A percentile compares a stretch with the other conserved stretches of the same genome.
phyloP scores from a whole-genome alignment of 164 flowering plant species.

The Tetracentron sinense region DNA sequence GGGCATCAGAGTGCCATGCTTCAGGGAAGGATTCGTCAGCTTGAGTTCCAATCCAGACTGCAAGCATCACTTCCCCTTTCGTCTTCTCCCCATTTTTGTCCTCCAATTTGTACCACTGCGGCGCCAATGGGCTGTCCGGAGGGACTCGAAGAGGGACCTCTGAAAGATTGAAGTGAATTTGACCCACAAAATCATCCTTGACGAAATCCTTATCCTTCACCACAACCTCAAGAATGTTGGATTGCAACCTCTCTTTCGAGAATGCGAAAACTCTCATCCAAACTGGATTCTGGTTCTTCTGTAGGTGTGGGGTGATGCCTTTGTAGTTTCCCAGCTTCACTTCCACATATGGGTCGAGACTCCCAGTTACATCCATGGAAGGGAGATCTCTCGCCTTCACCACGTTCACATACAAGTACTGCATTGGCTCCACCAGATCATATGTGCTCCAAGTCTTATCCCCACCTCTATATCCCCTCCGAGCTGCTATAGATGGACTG shows the following conservation, averaged over 20 bases:
- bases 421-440: conserved; percentile 81
- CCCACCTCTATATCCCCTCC: conserved; percentile 47
- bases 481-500: conserved; percentile 69
- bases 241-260: conserved; percentile 58
- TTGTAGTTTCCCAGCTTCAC: conserved; percentile 86
- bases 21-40: conserved; percentile 82
- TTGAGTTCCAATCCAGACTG: conserved; percentile 95
- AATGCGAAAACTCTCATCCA: conserved; percentile 76
- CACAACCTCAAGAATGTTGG: conserved; percentile 48
- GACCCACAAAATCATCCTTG: conserved; percentile 78
- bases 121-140: conserved; percentile 89
- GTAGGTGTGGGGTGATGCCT: conserved; percentile 58
- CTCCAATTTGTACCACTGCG: conserved; percentile 73
- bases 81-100: conserved; percentile 55
- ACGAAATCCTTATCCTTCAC: conserved; percentile 70
- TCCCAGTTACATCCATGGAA: conserved; percentile 62
- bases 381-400: conserved; percentile 82
- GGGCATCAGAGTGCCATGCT: conserved; percentile 87
- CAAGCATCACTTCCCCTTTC: conserved; percentile 78
- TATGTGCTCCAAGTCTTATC: conserved; percentile 64
- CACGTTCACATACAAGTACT: conserved; percentile 64
- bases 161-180: conserved; percentile 42
- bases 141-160: conserved; percentile 81
- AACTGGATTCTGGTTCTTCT: conserved; percentile 73
- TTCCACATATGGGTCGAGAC: conserved; percentile 82